Base-by-base conservation (phyloP, 208 protist species). In the Phytomonas francai region DNA sequence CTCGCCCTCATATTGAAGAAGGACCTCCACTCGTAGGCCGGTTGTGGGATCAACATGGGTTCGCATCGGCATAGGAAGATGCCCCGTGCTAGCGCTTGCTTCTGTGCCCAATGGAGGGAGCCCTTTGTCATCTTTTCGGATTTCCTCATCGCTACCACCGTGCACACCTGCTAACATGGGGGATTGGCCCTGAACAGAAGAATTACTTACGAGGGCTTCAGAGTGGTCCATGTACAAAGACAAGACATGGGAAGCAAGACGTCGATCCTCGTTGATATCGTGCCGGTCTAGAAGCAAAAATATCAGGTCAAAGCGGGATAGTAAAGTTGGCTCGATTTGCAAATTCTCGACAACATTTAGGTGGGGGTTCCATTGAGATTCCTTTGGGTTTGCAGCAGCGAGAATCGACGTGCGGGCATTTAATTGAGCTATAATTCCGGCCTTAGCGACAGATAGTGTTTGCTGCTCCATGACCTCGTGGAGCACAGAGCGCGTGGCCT, bases 381-480 rank as follows among this genome's bases (percentile, higher is more conserved):
- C 91, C 58, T 96, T 92, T 6, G 99, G 99, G 84, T 99, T 99
- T 3, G 99, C 99, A 28, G 98, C 97, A 16, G 99, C 99, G 4
- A 99, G 80, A 58, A 99, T 96, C 6, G 98, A 98, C 2, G 98
- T 99, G 42, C 98, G 87, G 0, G 98, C 98, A 80, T 99, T 99
- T 11, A 99, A 92, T 59, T 97, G 91, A 33, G 97, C 98, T 68
- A 99, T 98, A 79, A 99, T 99, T 65, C 99, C 99, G n/a, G 98
- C 99, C 83, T 99, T 99, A 29, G 99, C 99, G 58, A 99, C 91
- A 31, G 98, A 99, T 2, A 99, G 89, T 30, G 99, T 99, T 80
- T 99, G 98, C 87, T 99, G 99, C 84, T 99, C 99, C 98, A 99
- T 99, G 25, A 96, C 98, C 85, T 99, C 99, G 78, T 99, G 98